A percentile compares a stretch with the other conserved stretches of the same genome.
Conservation (phyloP, 1,284 basidiomycete genomes). For the Ganoderma meredithae region DNA sequence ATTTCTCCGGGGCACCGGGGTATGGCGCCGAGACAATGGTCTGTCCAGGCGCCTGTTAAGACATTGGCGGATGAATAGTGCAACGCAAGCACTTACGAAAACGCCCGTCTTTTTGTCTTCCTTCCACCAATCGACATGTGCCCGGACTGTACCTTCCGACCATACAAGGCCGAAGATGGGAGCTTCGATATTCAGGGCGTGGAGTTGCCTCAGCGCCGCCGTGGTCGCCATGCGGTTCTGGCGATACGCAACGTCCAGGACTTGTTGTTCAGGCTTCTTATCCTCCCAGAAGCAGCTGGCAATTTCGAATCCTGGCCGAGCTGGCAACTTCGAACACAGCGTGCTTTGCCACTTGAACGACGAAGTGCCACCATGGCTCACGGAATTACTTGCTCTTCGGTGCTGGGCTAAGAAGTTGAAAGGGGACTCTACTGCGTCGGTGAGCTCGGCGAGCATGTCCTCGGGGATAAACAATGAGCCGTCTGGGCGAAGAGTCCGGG, state of each 20-base stretch:
- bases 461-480: constrained; percentile 55
- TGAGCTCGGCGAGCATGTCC: constrained; percentile 46
- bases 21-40: constrained; percentile 59
- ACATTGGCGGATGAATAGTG: constrained; percentile 10
- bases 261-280: constrained; percentile 59
- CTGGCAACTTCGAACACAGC: constrained; percentile 53
- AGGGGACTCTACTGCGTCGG: constrained; percentile 50
- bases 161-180: constrained; percentile 64
- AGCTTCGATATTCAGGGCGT: constrained; percentile 52
- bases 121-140: constrained; percentile 63
- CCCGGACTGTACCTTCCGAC: constrained; percentile 58
- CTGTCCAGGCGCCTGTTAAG: constrained; percentile 38
- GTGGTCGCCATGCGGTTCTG: constrained; percentile 67
- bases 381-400: constrained; percentile 43
- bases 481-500: constrained; percentile 56
- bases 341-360: constrained; percentile 63
- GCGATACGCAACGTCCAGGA: constrained; percentile 60
- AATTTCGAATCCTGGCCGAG: constrained; percentile 57
- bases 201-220: constrained; percentile 55
- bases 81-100: constrained; percentile 40
- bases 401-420: constrained; percentile 56
- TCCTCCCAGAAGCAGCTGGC: constrained; percentile 63
- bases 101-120: constrained; percentile 38
- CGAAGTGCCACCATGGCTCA: constrained; percentile 45
- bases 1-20: constrained; percentile 36